These are phyloP conservation scores for Verbascum thapsus DNA, from an alignment of 257 asterid species.

Conservation along the genomic window DNA sequence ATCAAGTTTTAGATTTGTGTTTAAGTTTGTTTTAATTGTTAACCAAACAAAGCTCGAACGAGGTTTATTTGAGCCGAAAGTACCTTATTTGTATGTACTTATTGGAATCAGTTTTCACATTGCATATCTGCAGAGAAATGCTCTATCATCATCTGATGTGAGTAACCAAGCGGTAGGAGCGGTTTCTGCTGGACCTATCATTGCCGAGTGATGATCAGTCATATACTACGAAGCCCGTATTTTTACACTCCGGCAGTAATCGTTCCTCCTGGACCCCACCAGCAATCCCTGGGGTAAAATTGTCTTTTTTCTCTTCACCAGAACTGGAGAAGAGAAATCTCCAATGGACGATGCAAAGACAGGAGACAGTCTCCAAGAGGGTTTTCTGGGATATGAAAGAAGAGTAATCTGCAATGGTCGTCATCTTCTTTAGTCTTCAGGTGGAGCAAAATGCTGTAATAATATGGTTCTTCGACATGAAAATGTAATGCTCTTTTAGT, in stretches of 20 bases:
- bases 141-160: conserved; percentile 41
- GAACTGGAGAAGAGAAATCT: not conserved
- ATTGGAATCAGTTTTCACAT: too few relatives aligned
- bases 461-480: too few relatives aligned
- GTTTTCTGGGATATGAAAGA: too few relatives aligned
- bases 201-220: conserved; percentile 30
- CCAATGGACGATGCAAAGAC: too few relatives aligned
- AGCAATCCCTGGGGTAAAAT: not conserved
- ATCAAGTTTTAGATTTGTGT: too few relatives aligned
- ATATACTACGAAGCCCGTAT: conserved; percentile 31
- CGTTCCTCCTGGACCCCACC: not conserved
- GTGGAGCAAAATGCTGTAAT: conserved; percentile 5
- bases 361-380: too few relatives aligned
- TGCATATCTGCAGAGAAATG: conserved; percentile 39
- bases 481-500: too few relatives aligned
- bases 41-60: too few relatives aligned
- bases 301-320: not conserved
- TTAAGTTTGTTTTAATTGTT: too few relatives aligned
- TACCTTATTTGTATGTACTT: not conserved
- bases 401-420: not conserved
- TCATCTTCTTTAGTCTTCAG: conserved; percentile 2
- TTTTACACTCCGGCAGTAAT: conserved; percentile 1
- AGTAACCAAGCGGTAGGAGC: conserved; percentile 29
- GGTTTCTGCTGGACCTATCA: conserved; percentile 27
- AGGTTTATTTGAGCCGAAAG: too few relatives aligned